Evolutionary conservation across 345 rosid species (phyloP), one percentile per base, ranked within the genome.

Genomic region (Bruguiera parviflora): DNA sequence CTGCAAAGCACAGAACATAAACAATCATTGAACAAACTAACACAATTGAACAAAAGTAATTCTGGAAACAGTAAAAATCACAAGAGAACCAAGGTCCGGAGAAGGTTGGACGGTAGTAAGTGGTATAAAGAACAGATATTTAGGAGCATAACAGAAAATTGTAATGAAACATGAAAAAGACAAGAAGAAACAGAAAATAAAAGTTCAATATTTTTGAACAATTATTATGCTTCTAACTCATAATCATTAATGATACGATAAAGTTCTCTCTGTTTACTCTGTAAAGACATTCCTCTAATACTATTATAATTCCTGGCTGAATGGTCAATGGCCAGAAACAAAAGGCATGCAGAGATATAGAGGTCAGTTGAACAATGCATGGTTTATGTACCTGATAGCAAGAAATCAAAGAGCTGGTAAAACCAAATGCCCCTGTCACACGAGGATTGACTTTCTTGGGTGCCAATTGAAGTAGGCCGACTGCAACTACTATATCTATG

Each of bases 401-500:
- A 61, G 97, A 87, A 74, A 96, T 92, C 56, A 96, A 87, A 25
- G 99, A 96, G 66, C 81, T 79, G 78, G 70, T 80, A 71, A 92
- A 85, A 79, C 98, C 98, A 22, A 89, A 69, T 49, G 87, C 96
- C 62, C 99, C 99, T 2, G 97, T 90, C 53, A 90, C 92, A 49
- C 99, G 98, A 63, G 98, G 92, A 74, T 84, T 89, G 55, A 96
- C 83, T 66, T 84, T 92, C 85, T 82, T 85, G 46, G 99, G 99
- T 47, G 84, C 88, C 83, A 92, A 78, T 58, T 89, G 98, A 72
- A 96, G 98, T 29, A 96, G 85, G 57, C 99, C 99, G 24, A 63
- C 79, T 16, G 96, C 96, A n/a, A 90, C 98, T 59, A 89, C 87
- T 58, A 88, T 75, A 78, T 96, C 99, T 82, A 96, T 83, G 58